Conservation (phyloP, 352 stramenopile species). For the Blastocystis hominis region DNA sequence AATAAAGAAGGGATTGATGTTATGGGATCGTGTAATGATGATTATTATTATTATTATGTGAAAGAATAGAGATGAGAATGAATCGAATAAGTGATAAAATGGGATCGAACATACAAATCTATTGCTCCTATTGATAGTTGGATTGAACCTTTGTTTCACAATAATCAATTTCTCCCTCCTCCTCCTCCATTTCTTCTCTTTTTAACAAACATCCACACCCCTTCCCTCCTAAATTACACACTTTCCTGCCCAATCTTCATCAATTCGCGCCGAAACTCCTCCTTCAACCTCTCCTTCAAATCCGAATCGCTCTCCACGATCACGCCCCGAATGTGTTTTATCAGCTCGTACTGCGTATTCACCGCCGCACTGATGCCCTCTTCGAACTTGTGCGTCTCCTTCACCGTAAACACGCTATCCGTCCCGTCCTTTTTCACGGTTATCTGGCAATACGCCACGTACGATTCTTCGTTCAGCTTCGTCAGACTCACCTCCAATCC, state of each 20-base stretch:
- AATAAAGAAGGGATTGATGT: too few species aligned
- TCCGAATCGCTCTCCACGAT: not conserved
- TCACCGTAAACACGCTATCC: not conserved
- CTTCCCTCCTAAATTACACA: not conserved
- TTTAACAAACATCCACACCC: too few species aligned
- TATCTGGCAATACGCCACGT: not conserved
- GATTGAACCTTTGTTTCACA: too few species aligned
- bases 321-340: not conserved
- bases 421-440: not conserved
- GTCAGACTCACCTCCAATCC: conserved; percentile 23
- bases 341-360: not conserved
- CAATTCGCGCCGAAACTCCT: not conserved
- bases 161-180: too few species aligned
- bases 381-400: not conserved
- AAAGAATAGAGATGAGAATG: too few species aligned
- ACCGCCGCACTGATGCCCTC: not conserved
- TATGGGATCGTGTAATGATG: too few species aligned
- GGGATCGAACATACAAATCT: too few species aligned
- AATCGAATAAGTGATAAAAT: too few species aligned
- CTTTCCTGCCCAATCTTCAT: not conserved
- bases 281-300: not conserved
- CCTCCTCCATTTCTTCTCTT: too few species aligned
- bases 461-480: not conserved
- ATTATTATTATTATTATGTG: too few species aligned
- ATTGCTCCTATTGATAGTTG: too few species aligned